Conservation (phyloP, 345 rosid species). For the Citrus reticulata region DNA sequence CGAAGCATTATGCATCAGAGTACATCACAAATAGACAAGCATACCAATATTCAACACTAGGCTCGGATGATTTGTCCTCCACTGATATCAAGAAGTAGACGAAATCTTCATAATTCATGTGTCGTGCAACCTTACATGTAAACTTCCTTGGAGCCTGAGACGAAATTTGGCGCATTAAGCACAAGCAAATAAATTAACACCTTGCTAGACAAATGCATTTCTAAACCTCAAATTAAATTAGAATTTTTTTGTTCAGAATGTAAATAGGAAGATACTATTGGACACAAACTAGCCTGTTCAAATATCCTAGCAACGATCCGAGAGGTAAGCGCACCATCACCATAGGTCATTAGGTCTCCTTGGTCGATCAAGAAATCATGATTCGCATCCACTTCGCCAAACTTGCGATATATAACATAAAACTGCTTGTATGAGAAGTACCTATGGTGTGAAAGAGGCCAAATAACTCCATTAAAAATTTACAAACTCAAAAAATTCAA, state of each 20-base stretch:
- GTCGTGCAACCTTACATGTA: slow-evolving; percentile 63
- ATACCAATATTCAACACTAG: slow-evolving; percentile 90
- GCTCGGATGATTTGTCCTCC: slow-evolving; percentile 89
- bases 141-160: slow-evolving; percentile 71
- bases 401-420: slow-evolving; percentile 81
- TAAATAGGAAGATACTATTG: background rate
- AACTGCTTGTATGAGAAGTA: slow-evolving; percentile 94
- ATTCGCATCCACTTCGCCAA: slow-evolving; percentile 82
- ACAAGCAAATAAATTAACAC: background rate
- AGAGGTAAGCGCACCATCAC: slow-evolving; percentile 81
- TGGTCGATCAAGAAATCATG: slow-evolving; percentile 78
- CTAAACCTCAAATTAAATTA: background rate
- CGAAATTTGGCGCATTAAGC: slow-evolving; percentile 6
- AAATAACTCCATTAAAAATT: background rate
- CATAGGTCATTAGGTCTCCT: slow-evolving; percentile 78
- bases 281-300: slow-evolving; percentile 61
- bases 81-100: slow-evolving; percentile 87
- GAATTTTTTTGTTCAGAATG: background rate
- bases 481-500: background rate
- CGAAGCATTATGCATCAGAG: too few species aligned
- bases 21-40: background rate
- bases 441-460: slow-evolving; percentile 36
- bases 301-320: slow-evolving; percentile 84
- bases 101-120: slow-evolving; percentile 96
- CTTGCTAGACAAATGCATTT: background rate